Evolutionary conservation across 148 eudicot species (phyloP).

Genomic region (Rhododendron griersonianum): DNA sequence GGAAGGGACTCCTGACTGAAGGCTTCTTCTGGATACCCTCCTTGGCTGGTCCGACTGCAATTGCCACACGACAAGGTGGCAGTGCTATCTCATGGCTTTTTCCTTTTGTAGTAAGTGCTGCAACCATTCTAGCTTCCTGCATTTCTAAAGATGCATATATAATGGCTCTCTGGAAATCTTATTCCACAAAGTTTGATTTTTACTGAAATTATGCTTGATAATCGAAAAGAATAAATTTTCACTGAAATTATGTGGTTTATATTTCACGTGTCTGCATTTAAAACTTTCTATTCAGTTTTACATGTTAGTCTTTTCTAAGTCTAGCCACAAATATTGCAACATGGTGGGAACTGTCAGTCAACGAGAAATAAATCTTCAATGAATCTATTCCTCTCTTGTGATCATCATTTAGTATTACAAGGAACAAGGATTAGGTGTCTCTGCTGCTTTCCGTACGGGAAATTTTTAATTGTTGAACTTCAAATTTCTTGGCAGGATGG

Average conservation of each 20-base stretch:
- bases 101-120: conserved; percentile 70
- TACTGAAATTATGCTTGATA: too few relatives aligned
- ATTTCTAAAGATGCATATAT: too few relatives aligned
- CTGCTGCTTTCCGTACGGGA: background rate
- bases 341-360: background rate
- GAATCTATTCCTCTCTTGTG: background rate
- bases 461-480: background rate
- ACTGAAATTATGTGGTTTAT: background rate
- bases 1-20: conserved; percentile 83
- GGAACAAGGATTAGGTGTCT: background rate
- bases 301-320: background rate
- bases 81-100: conserved; percentile 95
- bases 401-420: background rate
- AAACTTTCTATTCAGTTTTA: too few relatives aligned
- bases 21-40: conserved; percentile 99
- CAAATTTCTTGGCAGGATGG: conserved; percentile 57
- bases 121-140: background rate
- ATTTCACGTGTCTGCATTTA: background rate
- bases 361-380: background rate
- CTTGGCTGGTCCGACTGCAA: conserved; percentile 89
- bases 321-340: background rate
- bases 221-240: too few relatives aligned
- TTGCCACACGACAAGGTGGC: conserved; percentile 79
- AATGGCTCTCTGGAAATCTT: too few relatives aligned
- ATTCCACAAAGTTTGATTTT: too few relatives aligned